These are phyloP conservation scores for Vararia minispora DNA, from an alignment of 768 basidiomycete species.

Conservation along the genomic window DNA sequence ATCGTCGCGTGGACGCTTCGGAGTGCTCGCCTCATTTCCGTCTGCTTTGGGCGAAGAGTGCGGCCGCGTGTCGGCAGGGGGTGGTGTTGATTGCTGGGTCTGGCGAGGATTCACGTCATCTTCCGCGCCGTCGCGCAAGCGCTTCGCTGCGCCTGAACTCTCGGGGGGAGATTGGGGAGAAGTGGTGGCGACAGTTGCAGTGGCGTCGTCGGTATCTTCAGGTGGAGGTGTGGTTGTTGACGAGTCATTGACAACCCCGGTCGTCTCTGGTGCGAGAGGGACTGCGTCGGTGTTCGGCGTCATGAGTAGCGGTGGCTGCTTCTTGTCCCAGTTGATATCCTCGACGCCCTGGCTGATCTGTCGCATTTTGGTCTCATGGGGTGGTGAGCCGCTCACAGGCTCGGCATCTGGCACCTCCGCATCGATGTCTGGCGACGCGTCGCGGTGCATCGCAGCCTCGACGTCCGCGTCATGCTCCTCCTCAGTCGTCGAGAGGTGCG, in stretches of 20 bases:
- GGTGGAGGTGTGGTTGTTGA: background rate
- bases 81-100: too few relatives aligned
- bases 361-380: constrained; percentile 63
- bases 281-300: constrained; percentile 3
- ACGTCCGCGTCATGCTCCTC: constrained; percentile 25
- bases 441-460: constrained; percentile 31
- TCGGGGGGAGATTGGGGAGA: too few relatives aligned
- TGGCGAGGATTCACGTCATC: too few relatives aligned
- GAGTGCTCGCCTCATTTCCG: too few relatives aligned
- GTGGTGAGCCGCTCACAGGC: constrained; percentile 45
- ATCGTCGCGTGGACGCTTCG: constrained; percentile 55
- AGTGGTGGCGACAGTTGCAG: too few relatives aligned
- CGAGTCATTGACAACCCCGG: constrained; percentile 3
- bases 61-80: too few relatives aligned
- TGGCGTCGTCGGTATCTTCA: too few relatives aligned
- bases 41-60: too few relatives aligned
- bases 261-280: background rate
- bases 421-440: constrained; percentile 26
- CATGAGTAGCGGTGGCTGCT: constrained; percentile 20
- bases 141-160: constrained; percentile 22
- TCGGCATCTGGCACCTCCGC: constrained; percentile 7
- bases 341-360: constrained; percentile 75
- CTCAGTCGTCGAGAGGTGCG: constrained; percentile 41
- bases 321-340: constrained; percentile 61
- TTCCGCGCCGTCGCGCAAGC: too few relatives aligned